phyloP scores from a whole-genome alignment of 2,329 filamentous ascomycete genomes.

The Penicillium sp. region DNA sequence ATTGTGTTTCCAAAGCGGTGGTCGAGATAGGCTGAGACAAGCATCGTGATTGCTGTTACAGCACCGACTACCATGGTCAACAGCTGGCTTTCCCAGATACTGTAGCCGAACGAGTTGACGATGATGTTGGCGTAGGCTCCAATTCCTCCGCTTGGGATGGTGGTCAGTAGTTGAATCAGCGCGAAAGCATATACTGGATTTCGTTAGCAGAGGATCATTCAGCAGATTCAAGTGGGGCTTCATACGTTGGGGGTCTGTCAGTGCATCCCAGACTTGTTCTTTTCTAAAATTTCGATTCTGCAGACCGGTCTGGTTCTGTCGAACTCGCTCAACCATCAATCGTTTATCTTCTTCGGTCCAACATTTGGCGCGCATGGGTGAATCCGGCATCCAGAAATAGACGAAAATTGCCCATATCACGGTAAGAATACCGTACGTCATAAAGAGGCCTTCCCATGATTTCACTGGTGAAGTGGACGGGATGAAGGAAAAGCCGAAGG shows the following conservation, averaged over 20 bases:
- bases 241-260: conserved; percentile 68
- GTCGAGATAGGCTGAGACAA: conserved; percentile 70
- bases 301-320: conserved; percentile 63
- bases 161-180: conserved; percentile 68
- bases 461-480: conserved; percentile 54
- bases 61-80: conserved; percentile 72
- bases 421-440: conserved; percentile 65
- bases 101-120: conserved; percentile 70
- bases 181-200: conserved; percentile 16
- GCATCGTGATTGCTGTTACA: conserved; percentile 72
- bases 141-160: conserved; percentile 71
- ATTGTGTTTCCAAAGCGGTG: conserved; percentile 70
- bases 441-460: conserved; percentile 71
- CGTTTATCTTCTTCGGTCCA: conserved; percentile 67
- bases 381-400: conserved; percentile 66
- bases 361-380: conserved; percentile 71
- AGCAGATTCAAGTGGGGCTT: conserved; percentile 54
- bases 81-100: conserved; percentile 68
- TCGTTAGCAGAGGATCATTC: not conserved
- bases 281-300: conserved; percentile 59
- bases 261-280: conserved; percentile 59
- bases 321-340: conserved; percentile 64
- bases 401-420: conserved; percentile 66
- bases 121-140: conserved; percentile 76
- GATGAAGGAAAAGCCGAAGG: conserved; percentile 58